phyloP scores from a whole-genome alignment of 1,284 basidiomycete genomes.

The Ceratobasidium sp. region DNA sequence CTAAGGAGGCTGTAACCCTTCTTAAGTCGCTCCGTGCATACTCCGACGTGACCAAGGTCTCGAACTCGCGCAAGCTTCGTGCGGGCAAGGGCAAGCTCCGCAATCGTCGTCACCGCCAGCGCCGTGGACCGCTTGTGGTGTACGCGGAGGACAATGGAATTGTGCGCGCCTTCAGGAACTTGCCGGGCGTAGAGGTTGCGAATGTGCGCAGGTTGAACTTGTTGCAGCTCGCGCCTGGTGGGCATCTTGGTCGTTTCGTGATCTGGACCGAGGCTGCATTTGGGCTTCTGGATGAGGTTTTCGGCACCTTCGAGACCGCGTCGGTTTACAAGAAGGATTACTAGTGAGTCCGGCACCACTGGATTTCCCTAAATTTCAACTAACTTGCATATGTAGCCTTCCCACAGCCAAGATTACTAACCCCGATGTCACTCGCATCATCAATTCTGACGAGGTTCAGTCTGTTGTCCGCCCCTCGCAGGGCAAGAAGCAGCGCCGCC shows the following conservation, averaged over 20 bases:
- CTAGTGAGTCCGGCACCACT: slow-evolving; percentile 65
- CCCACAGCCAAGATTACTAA: slow-evolving; percentile 96
- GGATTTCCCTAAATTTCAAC: slow-evolving; percentile 45
- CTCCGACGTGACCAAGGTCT: slow-evolving; percentile 94
- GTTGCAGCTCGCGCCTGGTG: slow-evolving; percentile 99
- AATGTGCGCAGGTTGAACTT: slow-evolving; percentile 96
- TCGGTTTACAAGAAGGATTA: slow-evolving; percentile 94
- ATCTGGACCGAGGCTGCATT: slow-evolving; percentile 99
- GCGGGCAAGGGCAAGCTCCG: slow-evolving; percentile 98
- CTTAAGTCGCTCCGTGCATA: slow-evolving; percentile 94
- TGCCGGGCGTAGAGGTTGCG: slow-evolving; percentile 98
- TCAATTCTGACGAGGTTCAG: slow-evolving; percentile 98
- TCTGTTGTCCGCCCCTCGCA: slow-evolving; percentile 91
- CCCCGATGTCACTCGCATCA: slow-evolving; percentile 96
- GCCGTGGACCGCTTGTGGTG: slow-evolving; percentile 96
- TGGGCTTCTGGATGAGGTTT: slow-evolving; percentile 92
- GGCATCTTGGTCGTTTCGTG: slow-evolving; percentile 98
- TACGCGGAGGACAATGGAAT: slow-evolving; percentile 99
- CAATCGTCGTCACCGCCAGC: slow-evolving; percentile 96
- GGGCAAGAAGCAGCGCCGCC: slow-evolving; percentile 86
- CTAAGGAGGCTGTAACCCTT: slow-evolving; percentile 96
- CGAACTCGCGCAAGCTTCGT: slow-evolving; percentile 96
- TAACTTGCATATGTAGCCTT: slow-evolving; percentile 66
- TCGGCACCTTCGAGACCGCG: slow-evolving; percentile 90
- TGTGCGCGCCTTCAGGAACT: slow-evolving; percentile 98